A percentile compares a stretch with the other conserved stretches of the same genome.
Conservation (phyloP, 2,329 filamentous ascomycete genomes). For the Ophiosphaerella narmari region DNA sequence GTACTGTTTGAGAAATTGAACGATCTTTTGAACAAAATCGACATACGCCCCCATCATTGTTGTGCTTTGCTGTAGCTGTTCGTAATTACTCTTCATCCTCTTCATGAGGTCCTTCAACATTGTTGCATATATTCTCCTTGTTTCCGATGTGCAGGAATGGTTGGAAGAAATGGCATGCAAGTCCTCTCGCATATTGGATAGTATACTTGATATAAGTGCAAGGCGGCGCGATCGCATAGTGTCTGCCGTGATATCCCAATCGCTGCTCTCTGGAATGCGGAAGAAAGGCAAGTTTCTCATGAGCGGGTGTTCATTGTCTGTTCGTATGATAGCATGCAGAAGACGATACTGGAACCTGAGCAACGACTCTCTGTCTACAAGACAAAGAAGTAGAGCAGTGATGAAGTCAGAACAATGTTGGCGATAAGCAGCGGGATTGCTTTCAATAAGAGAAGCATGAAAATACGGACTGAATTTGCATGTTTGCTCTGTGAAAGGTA, state of each 20-base stretch:
- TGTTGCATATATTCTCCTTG: slow-evolving; percentile 55
- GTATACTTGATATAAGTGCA: slow-evolving; percentile 58
- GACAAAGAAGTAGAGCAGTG: slow-evolving; percentile 58
- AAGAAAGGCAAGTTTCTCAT: slow-evolving; percentile 64
- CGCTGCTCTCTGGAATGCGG: slow-evolving; percentile 39
- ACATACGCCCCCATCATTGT: slow-evolving; percentile 60
- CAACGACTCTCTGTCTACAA: slow-evolving; percentile 64
- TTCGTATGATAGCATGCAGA: slow-evolving; percentile 59
- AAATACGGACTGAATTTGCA: slow-evolving; percentile 53
- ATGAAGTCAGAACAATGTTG: slow-evolving; percentile 56
- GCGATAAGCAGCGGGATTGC: slow-evolving; percentile 47
- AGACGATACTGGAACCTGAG: slow-evolving; percentile 66
- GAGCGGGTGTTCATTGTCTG: slow-evolving; percentile 52
- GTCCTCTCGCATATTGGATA: slow-evolving; percentile 64
- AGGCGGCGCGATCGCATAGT: slow-evolving; percentile 62
- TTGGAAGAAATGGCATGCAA: slow-evolving; percentile 42
- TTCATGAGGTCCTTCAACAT: slow-evolving; percentile 63
- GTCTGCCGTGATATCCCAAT: slow-evolving; percentile 54
- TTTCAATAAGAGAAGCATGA: slow-evolving; percentile 47
- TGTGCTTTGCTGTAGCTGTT: slow-evolving; percentile 52
- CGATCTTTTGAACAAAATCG: slow-evolving; percentile 63
- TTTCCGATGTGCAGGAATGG: slow-evolving; percentile 36
- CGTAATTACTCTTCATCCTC: slow-evolving; percentile 65
- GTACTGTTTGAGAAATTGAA: slow-evolving; percentile 65
- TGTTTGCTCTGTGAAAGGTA: slow-evolving; percentile 52